phyloP scores from a whole-genome alignment of 148 eudicot species.

The Beta vulgaris region DNA sequence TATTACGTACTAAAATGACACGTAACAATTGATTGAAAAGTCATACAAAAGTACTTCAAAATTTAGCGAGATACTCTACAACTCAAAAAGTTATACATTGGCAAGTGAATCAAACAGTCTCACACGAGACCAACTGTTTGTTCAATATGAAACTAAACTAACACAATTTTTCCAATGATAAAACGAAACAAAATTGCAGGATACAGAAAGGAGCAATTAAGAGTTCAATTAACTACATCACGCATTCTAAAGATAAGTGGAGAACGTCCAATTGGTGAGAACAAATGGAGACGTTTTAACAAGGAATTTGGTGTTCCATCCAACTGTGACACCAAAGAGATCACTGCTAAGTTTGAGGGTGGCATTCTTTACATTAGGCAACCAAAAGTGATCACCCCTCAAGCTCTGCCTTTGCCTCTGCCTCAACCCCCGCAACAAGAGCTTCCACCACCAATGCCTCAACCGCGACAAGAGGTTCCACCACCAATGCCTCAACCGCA shows the following conservation, averaged over 20 bases:
- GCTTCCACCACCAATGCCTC: too few relatives aligned
- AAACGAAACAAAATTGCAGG: slow-evolving; percentile 38
- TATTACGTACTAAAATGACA: too few relatives aligned
- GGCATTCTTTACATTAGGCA: slow-evolving; percentile 45
- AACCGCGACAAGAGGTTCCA: slow-evolving; percentile 4
- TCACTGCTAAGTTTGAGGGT: slow-evolving; percentile 57
- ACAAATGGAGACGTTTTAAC: slow-evolving; percentile 52
- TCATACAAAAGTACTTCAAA: too few relatives aligned
- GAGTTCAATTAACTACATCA: slow-evolving; percentile 44
- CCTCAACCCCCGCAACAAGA: too few relatives aligned
- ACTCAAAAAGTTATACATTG: too few relatives aligned
- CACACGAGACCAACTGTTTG: too few relatives aligned
- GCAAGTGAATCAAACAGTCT: too few relatives aligned
- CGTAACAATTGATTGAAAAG: too few relatives aligned
- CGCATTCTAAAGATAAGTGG: slow-evolving; percentile 49
- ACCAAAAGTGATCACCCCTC: slow-evolving; percentile 57
- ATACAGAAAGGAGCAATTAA: slow-evolving; percentile 48
- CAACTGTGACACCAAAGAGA: slow-evolving; percentile 42
- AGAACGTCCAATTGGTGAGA: slow-evolving; percentile 40
- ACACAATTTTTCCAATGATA: too few relatives aligned
- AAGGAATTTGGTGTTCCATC: slow-evolving; percentile 40
- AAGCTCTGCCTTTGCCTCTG: too few relatives aligned
- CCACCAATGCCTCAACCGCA: slow-evolving; percentile 20
- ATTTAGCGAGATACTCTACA: too few relatives aligned
- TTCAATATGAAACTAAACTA: too few relatives aligned